Evolutionary conservation across 345 rosid species (phyloP), one percentile per base, ranked within the genome.

Genomic region (Cardiospermum halicacabum): DNA sequence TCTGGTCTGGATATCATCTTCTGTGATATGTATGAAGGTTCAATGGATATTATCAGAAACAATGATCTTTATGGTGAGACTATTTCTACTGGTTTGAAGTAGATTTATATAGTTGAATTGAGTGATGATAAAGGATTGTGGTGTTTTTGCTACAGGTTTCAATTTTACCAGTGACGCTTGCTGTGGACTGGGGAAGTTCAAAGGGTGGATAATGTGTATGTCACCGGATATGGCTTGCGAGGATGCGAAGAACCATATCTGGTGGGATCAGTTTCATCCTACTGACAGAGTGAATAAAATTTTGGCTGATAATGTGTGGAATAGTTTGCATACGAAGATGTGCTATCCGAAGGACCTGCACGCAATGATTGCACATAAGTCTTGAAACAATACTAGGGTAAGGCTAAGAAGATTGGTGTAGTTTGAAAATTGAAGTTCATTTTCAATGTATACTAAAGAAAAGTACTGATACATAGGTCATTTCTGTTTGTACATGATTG

Each of bases 251-350:
- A 79, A 70, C 32, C 85, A 88, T 65, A 76, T 88, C 40, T 93
- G 95, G 98, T 90, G 97, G 96, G 95, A 93, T 30, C 95, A 85
- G 73, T 90, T 83, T 72, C 98, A 93, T 75, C 98, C 97, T 11
- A 93, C 96, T 2, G 92, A 84, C 54, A 84, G 82, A 5, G 94
- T 81, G 66, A 93, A 90, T 60, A 84, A 89, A 47, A 93, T 90
- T 62, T 79, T 90, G 26, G 92, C 97, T 0, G 98, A 86, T 71
- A 86, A 93, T 60, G 86, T 88, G 60, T 90, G 98, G 98, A 85
- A 79, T 30, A 81, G 94, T 65, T 72, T 75, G 74, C 91, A 88
- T 71, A 69, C 92, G 0, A 80, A 77, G 75, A 93, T 90, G 94
- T 90, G 96, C 75, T 84, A 81, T 67, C 99, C 92, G 0, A 81